Evolutionary conservation across 306 rosid species (phyloP).

Genomic region (Cucumis cinereus): DNA sequence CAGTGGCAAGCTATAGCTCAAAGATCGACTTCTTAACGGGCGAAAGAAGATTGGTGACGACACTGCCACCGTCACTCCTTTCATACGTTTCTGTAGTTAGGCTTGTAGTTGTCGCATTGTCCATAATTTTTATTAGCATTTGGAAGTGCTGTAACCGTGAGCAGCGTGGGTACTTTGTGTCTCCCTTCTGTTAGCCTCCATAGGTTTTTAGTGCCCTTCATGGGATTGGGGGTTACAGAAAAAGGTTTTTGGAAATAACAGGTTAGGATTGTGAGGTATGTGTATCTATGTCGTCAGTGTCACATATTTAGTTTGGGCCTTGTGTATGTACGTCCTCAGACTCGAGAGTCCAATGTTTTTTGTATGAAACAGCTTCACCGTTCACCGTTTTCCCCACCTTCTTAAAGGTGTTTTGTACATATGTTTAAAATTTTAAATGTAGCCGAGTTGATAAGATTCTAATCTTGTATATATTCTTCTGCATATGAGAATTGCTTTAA

Average conservation of each 20-base stretch:
- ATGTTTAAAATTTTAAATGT: background rate
- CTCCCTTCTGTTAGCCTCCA: slow-evolving; percentile 16
- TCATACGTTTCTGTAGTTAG: slow-evolving; percentile 28
- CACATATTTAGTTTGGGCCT: slow-evolving; percentile 1
- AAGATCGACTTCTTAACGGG: slow-evolving; percentile 14
- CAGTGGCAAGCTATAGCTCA: background rate
- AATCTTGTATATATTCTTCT: background rate
- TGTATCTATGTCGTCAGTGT: background rate
- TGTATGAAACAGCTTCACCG: background rate
- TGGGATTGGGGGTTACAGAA: slow-evolving; percentile 1
- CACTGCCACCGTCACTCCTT: slow-evolving; percentile 17
- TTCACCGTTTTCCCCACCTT: background rate
- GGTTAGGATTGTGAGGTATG: background rate
- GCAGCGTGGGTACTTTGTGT: background rate
- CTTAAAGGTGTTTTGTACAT: background rate
- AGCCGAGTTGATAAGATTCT: background rate
- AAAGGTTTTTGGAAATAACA: background rate
- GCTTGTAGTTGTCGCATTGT: slow-evolving; percentile 27
- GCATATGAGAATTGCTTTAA: background rate
- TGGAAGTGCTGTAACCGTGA: slow-evolving; percentile 33
- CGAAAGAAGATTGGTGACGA: slow-evolving; percentile 20
- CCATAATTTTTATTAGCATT: slow-evolving; percentile 32
- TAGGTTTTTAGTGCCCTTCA: background rate
- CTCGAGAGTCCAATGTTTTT: background rate
- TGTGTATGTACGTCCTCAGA: background rate